Percentiles rank a stretch among this genome's conserved stretches.
phyloP scores from a whole-genome alignment of 2,329 filamentous ascomycete species.

The Lachnellula occidentalis region DNA sequence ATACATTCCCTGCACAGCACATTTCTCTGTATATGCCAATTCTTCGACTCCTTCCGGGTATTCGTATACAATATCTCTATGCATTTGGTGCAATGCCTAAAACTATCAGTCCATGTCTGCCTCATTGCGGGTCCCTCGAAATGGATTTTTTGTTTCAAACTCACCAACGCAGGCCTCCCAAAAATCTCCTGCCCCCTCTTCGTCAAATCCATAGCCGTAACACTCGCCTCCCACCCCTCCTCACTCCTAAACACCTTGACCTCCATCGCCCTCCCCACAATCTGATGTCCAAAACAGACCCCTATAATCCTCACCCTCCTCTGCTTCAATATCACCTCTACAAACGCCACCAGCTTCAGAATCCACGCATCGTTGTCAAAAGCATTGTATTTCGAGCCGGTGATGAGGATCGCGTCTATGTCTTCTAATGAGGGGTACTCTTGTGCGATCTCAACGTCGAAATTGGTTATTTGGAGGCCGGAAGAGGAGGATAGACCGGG shows the following conservation, averaged over 20 bases:
- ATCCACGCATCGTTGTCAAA: conserved; percentile 76
- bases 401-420: conserved; percentile 78
- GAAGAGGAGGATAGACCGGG: conserved; percentile 36
- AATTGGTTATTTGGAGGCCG: conserved; percentile 35
- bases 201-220: conserved; percentile 63
- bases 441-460: conserved; percentile 44
- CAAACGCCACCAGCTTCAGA: conserved; percentile 64
- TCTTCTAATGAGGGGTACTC: conserved; percentile 68
- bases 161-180: conserved; percentile 53
- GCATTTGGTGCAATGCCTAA: conserved; percentile 77
- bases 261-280: conserved; percentile 68
- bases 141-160: conserved; percentile 17
- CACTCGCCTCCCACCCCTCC: conserved; percentile 76
- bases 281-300: conserved; percentile 85
- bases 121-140: background rate
- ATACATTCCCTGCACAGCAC: conserved; percentile 78
- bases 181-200: conserved; percentile 67
- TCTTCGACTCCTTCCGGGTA: conserved; percentile 56
- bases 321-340: conserved; percentile 51
- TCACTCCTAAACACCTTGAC: conserved; percentile 60
- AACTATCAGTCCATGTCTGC: background rate
- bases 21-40: conserved; percentile 60
- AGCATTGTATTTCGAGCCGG: conserved; percentile 68
- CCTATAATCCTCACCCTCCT: conserved; percentile 66
- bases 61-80: conserved; percentile 67